Conservation (phyloP, 306 rosid species). For the Crataegus laevigata region DNA sequence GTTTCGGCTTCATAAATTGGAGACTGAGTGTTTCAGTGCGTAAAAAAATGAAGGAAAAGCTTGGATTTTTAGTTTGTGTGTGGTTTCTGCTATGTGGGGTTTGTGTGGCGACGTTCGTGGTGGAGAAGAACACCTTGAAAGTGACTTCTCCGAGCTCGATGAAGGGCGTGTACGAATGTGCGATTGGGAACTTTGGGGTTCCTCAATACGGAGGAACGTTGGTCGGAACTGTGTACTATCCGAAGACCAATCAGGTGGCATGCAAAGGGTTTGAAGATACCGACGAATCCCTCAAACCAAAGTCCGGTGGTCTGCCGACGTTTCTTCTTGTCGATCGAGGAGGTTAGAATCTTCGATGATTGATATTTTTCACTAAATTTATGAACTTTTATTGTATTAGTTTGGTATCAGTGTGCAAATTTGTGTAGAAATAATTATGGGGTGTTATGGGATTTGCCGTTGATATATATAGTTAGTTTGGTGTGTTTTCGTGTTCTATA, state of each 20-base stretch:
- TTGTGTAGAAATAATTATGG: neutral
- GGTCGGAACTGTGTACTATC: constrained; percentile 67
- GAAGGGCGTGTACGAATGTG: constrained; percentile 68
- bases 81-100: constrained; percentile 47
- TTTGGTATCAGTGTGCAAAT: neutral
- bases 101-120: constrained; percentile 72
- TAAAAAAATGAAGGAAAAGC: constrained; percentile 31
- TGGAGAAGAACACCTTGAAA: constrained; percentile 88
- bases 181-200: constrained; percentile 95
- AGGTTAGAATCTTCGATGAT: constrained; percentile 32
- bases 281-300: constrained; percentile 52
- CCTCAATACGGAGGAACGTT: constrained; percentile 90
- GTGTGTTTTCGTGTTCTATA: neutral
- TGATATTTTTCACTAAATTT: neutral
- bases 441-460: neutral
- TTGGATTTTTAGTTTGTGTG: constrained; percentile 31
- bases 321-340: constrained; percentile 89
- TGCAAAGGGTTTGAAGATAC: constrained; percentile 53
- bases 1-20: neutral
- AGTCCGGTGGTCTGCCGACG: constrained; percentile 66
- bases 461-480: neutral
- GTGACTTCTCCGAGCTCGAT: constrained; percentile 55
- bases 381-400: too few species aligned
- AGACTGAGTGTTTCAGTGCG: neutral
- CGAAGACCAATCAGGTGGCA: constrained; percentile 68